phyloP scores from a whole-genome alignment of 1,284 basidiomycete species.

The Naganishia cerealis region DNA sequence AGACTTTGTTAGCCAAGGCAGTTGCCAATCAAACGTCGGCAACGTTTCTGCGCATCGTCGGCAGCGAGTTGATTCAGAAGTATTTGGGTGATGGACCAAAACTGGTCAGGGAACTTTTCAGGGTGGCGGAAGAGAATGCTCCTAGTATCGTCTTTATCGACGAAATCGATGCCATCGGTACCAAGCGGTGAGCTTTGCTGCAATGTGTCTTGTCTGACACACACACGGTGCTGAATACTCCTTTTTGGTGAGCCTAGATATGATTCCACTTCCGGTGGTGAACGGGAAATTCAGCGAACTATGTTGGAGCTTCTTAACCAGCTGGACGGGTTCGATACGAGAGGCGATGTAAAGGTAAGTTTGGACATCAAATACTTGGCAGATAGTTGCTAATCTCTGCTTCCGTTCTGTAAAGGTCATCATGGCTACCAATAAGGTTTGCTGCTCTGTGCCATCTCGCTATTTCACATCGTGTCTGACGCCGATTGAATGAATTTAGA shows the following conservation, averaged over 20 bases:
- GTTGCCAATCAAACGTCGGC: conserved; percentile 99
- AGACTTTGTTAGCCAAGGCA: conserved; percentile 95
- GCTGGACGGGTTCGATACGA: conserved; percentile 97
- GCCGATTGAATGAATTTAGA: conserved; percentile 65
- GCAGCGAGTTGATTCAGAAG: conserved; percentile 98
- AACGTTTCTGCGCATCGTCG: conserved; percentile 95
- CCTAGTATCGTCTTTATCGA: conserved; percentile 99
- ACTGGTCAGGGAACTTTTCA: conserved; percentile 93
- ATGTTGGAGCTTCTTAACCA: conserved; percentile 99
- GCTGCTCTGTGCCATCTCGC: conserved; percentile 15
- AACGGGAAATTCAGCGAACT: conserved; percentile 97
- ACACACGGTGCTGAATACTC: neutral
- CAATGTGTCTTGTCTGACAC: neutral
- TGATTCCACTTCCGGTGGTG: conserved; percentile 94
- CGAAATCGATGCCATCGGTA: conserved; percentile 97
- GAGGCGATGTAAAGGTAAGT: conserved; percentile 93
- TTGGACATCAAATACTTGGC: conserved; percentile 40
- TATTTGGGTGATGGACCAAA: conserved; percentile 99
- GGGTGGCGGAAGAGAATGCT: conserved; percentile 94
- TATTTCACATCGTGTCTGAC: neutral
- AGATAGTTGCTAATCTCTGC: neutral
- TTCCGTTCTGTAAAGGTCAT: conserved; percentile 8
- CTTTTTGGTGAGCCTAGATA: conserved; percentile 51
- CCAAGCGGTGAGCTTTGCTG: conserved; percentile 69
- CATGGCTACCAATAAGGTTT: conserved; percentile 51